Evolutionary conservation across 1,284 basidiomycete species (phyloP), one percentile per base, ranked within the genome.

Genomic region (Cutaneotrichosporon daszewskae): DNA sequence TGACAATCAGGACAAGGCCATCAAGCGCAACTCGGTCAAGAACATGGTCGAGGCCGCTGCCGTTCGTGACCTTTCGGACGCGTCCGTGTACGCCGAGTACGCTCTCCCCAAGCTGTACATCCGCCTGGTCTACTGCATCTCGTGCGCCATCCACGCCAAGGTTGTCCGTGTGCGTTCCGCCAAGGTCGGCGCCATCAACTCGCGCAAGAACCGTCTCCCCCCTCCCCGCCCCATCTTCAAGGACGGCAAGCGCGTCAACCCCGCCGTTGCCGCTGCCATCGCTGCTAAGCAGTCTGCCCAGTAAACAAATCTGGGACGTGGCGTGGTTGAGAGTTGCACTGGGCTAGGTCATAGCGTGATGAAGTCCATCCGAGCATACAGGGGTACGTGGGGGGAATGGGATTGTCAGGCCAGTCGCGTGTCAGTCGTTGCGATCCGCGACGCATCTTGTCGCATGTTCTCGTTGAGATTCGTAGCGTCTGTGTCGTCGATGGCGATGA

Each of bases 1-100:
- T 49, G 40, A 45, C 44, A 26, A 18, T 48, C 72, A 79, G 81
- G 95, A 98, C 80, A 99, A 96, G 83, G 94, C 95, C 59, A 97
- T 99, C 85, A 98, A 98, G 80, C 81, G 94, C 52, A 96, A 96
- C 83, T 96, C 92, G 43, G 92, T 98, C 68, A 85, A 92, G 75
- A 98, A 98, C 83, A 98, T 98, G 86, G 91, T 98, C 53, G 92
- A 98, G 81, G 87, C 88, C 66, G 94, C 94, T 47, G 94, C 94
- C 54, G 87, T 98, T 62, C 81, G 94, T 65, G 94, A 99, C 78
- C 85, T 99, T 72, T 88, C 84, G 71, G 95, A 98, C 67, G 92
- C 94, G 40, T 87, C 84, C 58, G 86, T 97, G 59, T 98, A 97
- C 78, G 28, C 73, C 88, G 95, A 98, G 77, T 98, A 98, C 76